Base-by-base conservation (phyloP, 345 rosid genomes). In the Populus tremula region DNA sequence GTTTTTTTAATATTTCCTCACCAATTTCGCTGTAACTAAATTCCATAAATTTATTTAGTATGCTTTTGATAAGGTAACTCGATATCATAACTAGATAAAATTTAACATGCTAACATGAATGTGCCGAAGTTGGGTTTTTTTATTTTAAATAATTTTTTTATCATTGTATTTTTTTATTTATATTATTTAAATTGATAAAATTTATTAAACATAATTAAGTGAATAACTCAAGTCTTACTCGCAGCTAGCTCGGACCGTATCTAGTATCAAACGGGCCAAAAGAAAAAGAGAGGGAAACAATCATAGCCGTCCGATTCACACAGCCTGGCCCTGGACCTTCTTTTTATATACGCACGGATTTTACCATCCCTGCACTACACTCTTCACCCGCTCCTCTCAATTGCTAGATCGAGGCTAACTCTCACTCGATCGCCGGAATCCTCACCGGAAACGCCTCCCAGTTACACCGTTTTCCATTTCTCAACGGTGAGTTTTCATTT, bases 241-340 rank as follows among this genome's bases (percentile, higher is more conserved):
- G 35, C 5, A 33, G 35, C 5, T 33, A 33, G 35, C 45, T 10
- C 45, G 13, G 13, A 12, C 45, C 13, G 4, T 41, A 41, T 41
- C 45, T 10, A 10, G 45, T 70, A 82, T 68, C 79, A 2, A 67
- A 59, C 74, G 77, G 38, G 6, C 69, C 18, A 1, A 65, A 49
- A 35, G 2, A 9, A 75, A 73, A 70, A 67, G 25, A 72, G 84
- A 78, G 84, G 83, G 89, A 84, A 82, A 69, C 67, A 76, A 62
- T 61, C 33, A 18, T 20, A 76, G 50, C 83, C 84, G 87, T 86
- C 71, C 31, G 89, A 86, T 86, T n/a, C 80, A 31, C 76, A 73
- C 67, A 23, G 67, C 72, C 72, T 20, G 31, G 65, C 75, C 69
- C 54, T 39, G 14, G 14, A 16, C 27, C 63, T 53, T 35, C 45